phyloP scores from a whole-genome alignment of 179 eudicot genomes.

The Actinidia arguta region DNA sequence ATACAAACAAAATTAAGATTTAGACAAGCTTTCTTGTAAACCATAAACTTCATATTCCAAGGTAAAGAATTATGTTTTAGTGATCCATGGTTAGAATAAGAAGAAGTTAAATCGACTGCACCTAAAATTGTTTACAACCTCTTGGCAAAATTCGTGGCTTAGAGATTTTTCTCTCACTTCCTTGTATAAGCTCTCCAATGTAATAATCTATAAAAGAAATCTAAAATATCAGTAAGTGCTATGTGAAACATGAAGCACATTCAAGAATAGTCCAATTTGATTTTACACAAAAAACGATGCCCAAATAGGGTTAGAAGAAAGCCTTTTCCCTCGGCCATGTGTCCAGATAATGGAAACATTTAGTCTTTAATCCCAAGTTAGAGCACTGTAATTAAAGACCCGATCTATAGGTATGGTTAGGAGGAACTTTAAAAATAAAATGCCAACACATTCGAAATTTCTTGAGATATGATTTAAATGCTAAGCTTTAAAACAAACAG shows the following conservation, averaged over 20 bases:
- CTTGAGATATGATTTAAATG: not conserved
- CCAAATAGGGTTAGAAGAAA: not conserved
- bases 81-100: not conserved
- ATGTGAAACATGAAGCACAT: not conserved
- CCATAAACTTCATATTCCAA: not conserved
- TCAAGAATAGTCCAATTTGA: not conserved
- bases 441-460: not conserved
- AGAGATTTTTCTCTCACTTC: conserved; percentile 55
- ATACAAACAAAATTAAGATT: conserved; percentile 21
- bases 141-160: conserved; percentile 63
- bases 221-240: not conserved
- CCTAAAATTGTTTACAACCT: conserved; percentile 79
- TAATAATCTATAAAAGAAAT: conserved; percentile 46
- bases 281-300: not conserved
- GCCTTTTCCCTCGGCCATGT: not conserved
- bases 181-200: conserved; percentile 70
- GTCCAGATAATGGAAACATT: not conserved
- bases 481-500: not conserved
- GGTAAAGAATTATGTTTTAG: not conserved
- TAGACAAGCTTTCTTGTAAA: not conserved
- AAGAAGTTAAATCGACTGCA: conserved; percentile 21
- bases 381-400: not conserved
- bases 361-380: not conserved
- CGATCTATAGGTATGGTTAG: not conserved
- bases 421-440: not conserved